Evolutionary conservation across 176 grass and related monocot species (phyloP).

Genomic region (Ananas comosus): DNA sequence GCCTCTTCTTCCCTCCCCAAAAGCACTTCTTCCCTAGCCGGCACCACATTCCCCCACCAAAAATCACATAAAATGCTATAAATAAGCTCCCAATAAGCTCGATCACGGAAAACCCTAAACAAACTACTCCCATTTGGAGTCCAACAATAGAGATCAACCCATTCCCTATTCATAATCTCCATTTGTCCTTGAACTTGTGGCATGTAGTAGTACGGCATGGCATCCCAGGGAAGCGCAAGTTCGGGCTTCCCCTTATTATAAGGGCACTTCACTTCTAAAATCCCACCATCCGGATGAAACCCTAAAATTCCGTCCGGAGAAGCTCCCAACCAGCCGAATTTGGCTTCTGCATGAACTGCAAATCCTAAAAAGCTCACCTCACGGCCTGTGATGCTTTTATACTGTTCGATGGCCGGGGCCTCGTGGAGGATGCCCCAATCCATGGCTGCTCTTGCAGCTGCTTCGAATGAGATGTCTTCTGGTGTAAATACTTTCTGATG

Average conservation of each 20-base stretch:
- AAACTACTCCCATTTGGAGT: conserved; percentile 82
- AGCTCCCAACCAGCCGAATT: conserved; percentile 78
- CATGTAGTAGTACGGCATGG: conserved; percentile 94
- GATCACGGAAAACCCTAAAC: conserved; percentile 55
- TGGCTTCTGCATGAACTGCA: conserved; percentile 62
- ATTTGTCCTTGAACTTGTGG: conserved; percentile 95
- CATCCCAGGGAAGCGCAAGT: conserved; percentile 66
- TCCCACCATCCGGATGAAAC: conserved; percentile 57
- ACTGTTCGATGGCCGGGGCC: conserved; percentile 57
- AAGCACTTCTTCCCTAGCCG: conserved; percentile 50
- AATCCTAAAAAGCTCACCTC: conserved; percentile 66
- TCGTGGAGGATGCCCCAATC: conserved; percentile 80
- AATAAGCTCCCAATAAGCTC: conserved; percentile 75
- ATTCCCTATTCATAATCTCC: conserved; percentile 94
- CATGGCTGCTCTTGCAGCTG: conserved; percentile 68
- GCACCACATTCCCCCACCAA: conserved; percentile 86
- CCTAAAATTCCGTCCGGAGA: conserved; percentile 87
- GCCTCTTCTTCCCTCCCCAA: conserved; percentile 46
- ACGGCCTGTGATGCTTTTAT: conserved; percentile 69
- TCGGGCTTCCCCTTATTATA: conserved; percentile 97
- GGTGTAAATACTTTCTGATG: conserved; percentile 71
- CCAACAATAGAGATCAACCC: conserved; percentile 98
- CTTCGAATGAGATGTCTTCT: conserved; percentile 40
- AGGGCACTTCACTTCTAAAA: conserved; percentile 93
- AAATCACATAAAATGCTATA: conserved; percentile 62